Conservation (phyloP, 441 rosid genomes). For the Adansonia rubrostipa region DNA sequence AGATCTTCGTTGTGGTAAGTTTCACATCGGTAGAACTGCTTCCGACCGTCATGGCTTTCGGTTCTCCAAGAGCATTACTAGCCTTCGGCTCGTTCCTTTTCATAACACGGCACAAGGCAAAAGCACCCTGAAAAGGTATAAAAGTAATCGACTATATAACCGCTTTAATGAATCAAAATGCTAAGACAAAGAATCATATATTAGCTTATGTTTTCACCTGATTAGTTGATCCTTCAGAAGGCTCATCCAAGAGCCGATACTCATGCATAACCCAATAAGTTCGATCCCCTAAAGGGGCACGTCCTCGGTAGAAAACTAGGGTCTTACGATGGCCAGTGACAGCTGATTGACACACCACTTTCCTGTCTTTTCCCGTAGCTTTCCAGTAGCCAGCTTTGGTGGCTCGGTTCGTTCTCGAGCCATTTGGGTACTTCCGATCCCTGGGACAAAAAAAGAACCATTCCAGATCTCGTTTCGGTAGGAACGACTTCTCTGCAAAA, state of each 20-base stretch:
- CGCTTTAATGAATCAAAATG: not conserved
- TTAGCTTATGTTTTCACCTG: constrained; percentile 44
- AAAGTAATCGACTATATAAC: not conserved
- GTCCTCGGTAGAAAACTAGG: constrained; percentile 76
- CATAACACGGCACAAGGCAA: constrained; percentile 73
- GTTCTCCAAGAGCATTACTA: constrained; percentile 40
- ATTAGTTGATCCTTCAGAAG: constrained; percentile 48
- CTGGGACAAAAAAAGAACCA: constrained; percentile 91
- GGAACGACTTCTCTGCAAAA: constrained; percentile 74
- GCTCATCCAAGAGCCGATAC: constrained; percentile 69
- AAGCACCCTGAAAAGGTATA: constrained; percentile 57
- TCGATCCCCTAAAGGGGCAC: constrained; percentile 79
- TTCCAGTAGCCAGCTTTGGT: constrained; percentile 78
- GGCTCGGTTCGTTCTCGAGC: constrained; percentile 67
- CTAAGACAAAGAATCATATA: not conserved
- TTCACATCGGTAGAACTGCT: constrained; percentile 43
- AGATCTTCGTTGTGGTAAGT: constrained; percentile 32
- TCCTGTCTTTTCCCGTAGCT: constrained; percentile 87
- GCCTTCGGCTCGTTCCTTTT: constrained; percentile 69
- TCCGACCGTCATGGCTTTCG: constrained; percentile 35
- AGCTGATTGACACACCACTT: constrained; percentile 59
- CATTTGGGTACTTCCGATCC: constrained; percentile 70
- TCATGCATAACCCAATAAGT: constrained; percentile 87
- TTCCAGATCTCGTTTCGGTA: constrained; percentile 75
- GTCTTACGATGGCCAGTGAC: constrained; percentile 69